Conservation (phyloP, 1,284 basidiomycete species). For the Rhodotorula sp. region DNA sequence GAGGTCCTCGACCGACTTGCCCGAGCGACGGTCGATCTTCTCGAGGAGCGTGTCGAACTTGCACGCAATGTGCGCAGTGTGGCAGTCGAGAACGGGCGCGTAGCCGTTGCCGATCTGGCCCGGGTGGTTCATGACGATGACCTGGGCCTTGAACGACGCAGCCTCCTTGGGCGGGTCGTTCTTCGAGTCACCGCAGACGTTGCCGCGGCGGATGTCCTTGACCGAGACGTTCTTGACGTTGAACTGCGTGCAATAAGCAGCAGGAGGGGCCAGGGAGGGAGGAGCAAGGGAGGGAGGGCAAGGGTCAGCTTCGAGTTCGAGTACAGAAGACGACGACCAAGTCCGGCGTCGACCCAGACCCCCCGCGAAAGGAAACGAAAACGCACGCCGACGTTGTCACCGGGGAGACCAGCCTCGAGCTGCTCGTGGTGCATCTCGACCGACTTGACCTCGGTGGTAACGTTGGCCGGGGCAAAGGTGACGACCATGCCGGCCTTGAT, state of each 20-base stretch:
- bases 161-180: conserved; percentile 99
- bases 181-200: conserved; percentile 99
- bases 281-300: too few relatives aligned
- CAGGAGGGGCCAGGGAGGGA: too few relatives aligned
- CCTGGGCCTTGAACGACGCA: conserved; percentile 99
- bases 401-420: conserved; percentile 89
- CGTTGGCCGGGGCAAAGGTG: conserved; percentile 92
- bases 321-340: too few relatives aligned
- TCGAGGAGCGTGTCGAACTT: conserved; percentile 90
- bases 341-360: too few relatives aligned
- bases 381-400: conserved; percentile 87
- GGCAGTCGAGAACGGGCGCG: conserved; percentile 97
- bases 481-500: conserved; percentile 99
- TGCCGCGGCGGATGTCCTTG: conserved; percentile 99
- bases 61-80: conserved; percentile 99
- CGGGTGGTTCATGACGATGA: conserved; percentile 99
- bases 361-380: too few relatives aligned
- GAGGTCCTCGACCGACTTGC: conserved; percentile 80
- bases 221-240: conserved; percentile 97
- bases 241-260: conserved; percentile 55
- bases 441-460: conserved; percentile 98
- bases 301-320: too few relatives aligned
- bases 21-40: conserved; percentile 99
- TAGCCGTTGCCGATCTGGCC: conserved; percentile 99
- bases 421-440: conserved; percentile 99